These are phyloP conservation scores for Cardamine chenopodiifolia DNA, from an alignment of 345 rosid genomes.

Conservation along the genomic window DNA sequence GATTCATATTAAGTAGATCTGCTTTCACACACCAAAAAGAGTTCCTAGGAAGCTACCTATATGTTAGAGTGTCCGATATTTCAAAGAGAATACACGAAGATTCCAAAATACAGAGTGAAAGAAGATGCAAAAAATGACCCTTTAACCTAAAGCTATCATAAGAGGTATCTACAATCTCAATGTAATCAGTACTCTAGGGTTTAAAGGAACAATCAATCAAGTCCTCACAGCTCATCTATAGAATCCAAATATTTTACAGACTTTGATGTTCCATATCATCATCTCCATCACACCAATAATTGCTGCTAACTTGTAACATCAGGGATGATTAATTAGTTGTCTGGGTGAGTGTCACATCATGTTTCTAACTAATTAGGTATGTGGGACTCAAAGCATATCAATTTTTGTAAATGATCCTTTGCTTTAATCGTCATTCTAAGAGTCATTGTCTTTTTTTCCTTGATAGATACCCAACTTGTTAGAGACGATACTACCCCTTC, in stretches of 20 bases:
- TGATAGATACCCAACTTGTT: constrained; percentile 56
- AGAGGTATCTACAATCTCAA: constrained; percentile 6
- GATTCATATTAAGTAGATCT: not conserved
- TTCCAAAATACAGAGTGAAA: constrained; percentile 12
- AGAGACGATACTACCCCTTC: constrained; percentile 47
- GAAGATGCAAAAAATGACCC: not conserved
- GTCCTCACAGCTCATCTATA: constrained; percentile 36
- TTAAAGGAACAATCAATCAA: constrained; percentile 39
- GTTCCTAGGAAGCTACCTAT: constrained; percentile 2
- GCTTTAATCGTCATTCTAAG: constrained; percentile 40
- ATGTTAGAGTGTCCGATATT: constrained; percentile 1
- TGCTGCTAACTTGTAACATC: constrained; percentile 33
- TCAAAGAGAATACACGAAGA: constrained; percentile 8
- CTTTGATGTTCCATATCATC: constrained; percentile 34
- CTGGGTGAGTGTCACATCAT: constrained; percentile 40
- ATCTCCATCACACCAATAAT: constrained; percentile 40
- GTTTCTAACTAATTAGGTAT: constrained; percentile 49
- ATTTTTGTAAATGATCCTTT: constrained; percentile 41
- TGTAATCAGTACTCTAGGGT: constrained; percentile 27
- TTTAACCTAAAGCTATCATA: constrained; percentile 21
- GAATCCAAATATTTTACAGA: not conserved
- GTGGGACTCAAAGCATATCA: constrained; percentile 45
- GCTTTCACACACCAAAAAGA: not conserved
- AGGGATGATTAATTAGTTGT: constrained; percentile 34
- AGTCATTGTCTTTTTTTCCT: constrained; percentile 43